A percentile compares a stretch with the other conserved stretches of the same genome.
phyloP scores from a whole-genome alignment of 2,329 filamentous ascomycete species.

The Huntiella abstrusa region DNA sequence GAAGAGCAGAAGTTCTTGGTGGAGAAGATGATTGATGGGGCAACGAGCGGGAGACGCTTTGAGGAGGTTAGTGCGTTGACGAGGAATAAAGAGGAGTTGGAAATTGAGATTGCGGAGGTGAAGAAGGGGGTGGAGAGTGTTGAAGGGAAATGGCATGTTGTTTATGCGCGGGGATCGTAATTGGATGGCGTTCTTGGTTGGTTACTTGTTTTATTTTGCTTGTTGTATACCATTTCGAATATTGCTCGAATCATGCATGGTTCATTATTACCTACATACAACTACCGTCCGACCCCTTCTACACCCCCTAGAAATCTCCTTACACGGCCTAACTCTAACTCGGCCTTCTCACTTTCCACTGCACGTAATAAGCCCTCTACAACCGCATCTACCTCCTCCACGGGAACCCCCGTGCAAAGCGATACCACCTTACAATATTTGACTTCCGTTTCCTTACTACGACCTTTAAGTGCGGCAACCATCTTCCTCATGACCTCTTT shows the following conservation, averaged over 20 bases:
- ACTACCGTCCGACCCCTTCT: constrained; percentile 36
- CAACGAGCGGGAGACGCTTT: constrained; percentile 58
- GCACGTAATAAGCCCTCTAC: constrained; percentile 67
- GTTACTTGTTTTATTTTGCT: not conserved
- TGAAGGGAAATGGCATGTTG: constrained; percentile 25
- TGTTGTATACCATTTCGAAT: constrained; percentile 1
- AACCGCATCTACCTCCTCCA: constrained; percentile 61
- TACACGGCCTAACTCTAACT: constrained; percentile 58
- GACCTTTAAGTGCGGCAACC: constrained; percentile 52
- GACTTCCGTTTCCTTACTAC: constrained; percentile 66
- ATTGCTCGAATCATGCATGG: not conserved
- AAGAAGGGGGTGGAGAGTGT: constrained; percentile 46
- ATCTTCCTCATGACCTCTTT: constrained; percentile 48
- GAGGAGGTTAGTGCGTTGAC: constrained; percentile 70
- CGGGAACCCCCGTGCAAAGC: constrained; percentile 64
- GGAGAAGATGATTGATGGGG: constrained; percentile 62
- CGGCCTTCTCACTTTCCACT: constrained; percentile 68
- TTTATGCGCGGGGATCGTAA: constrained; percentile 8
- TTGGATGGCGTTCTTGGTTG: not conserved
- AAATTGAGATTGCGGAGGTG: constrained; percentile 53
- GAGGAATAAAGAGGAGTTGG: constrained; percentile 66
- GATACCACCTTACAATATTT: constrained; percentile 80
- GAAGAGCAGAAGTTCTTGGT: constrained; percentile 89
- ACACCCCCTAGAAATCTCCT: constrained; percentile 64
- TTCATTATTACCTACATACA: not conserved